Percentiles rank a stretch among this genome's conserved stretches.
These are phyloP conservation scores for Saxophila tyrrhenica DNA, from an alignment of 495 filamentous ascomycete genomes.

Conservation along the genomic window DNA sequence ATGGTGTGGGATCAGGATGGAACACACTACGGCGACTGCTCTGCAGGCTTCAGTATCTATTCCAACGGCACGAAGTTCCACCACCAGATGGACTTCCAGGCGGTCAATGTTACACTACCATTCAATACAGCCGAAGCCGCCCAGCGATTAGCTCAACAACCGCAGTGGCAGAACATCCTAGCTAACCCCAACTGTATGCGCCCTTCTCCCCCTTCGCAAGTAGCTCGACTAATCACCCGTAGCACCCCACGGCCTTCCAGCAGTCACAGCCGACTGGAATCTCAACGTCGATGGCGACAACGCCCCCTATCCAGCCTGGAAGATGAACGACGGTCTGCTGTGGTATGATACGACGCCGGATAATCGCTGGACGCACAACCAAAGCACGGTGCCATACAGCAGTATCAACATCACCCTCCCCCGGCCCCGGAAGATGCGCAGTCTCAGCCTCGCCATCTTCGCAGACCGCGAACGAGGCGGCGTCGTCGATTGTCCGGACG, in stretches of 20 bases:
- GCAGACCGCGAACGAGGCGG: slow-evolving; percentile 31
- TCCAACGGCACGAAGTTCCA: slow-evolving; percentile 28
- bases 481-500: slow-evolving; percentile 28
- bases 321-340: slow-evolving; percentile 36
- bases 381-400: slow-evolving; percentile 27
- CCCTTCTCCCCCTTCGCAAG: background rate
- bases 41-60: slow-evolving; percentile 29
- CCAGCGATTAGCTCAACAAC: slow-evolving; percentile 17
- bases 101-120: slow-evolving; percentile 16
- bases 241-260: slow-evolving; percentile 30
- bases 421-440: slow-evolving; percentile 30
- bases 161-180: slow-evolving; percentile 33
- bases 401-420: slow-evolving; percentile 33
- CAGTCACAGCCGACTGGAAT: slow-evolving; percentile 28
- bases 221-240: background rate
- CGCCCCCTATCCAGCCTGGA: slow-evolving; percentile 22
- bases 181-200: slow-evolving; percentile 29
- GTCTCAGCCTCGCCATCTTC: slow-evolving; percentile 32
- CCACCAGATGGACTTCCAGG: slow-evolving; percentile 6
- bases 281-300: slow-evolving; percentile 24
- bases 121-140: slow-evolving; percentile 17
- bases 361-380: slow-evolving; percentile 38
- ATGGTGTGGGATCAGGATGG: slow-evolving; percentile 34
- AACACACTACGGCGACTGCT: slow-evolving; percentile 25
- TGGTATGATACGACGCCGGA: slow-evolving; percentile 35